These are phyloP conservation scores for Piloderma croceum DNA, from an alignment of 768 basidiomycete species.

Conservation along the genomic window DNA sequence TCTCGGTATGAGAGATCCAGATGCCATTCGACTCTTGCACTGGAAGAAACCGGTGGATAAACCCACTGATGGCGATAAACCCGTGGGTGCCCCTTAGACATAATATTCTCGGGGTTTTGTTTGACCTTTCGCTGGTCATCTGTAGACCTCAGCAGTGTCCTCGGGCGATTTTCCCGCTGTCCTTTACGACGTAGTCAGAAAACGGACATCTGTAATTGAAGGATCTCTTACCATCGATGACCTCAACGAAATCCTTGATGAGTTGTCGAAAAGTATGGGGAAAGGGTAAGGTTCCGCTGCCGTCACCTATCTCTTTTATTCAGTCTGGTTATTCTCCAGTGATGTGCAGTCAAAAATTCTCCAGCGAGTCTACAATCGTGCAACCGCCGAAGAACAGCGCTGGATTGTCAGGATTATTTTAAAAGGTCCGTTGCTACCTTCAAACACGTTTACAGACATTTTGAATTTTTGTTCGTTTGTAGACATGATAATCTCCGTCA, in stretches of 20 bases:
- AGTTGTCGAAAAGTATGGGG: constrained; percentile 64
- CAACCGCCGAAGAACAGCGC: constrained; percentile 83
- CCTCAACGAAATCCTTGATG: constrained; percentile 75
- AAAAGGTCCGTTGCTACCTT: constrained; percentile 54
- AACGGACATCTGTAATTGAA: constrained; percentile 74
- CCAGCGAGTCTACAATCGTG: constrained; percentile 68
- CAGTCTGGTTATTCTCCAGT: constrained; percentile 39
- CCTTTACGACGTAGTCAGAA: constrained; percentile 79
- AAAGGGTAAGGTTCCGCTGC: constrained; percentile 51
- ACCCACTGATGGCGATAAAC: constrained; percentile 57
- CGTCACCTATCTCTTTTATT: neutral
- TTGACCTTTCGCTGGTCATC: too few species aligned
- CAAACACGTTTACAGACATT: constrained; percentile 1
- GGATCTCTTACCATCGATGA: constrained; percentile 77
- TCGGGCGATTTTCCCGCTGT: constrained; percentile 89
- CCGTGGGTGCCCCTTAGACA: neutral
- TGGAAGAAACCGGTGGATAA: constrained; percentile 92
- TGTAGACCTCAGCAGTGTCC: constrained; percentile 17
- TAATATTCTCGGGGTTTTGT: neutral
- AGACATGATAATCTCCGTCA: constrained; percentile 92
- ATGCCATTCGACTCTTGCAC: constrained; percentile 75
- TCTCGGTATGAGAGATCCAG: constrained; percentile 70
- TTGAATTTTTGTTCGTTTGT: neutral
- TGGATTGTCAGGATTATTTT: constrained; percentile 97
- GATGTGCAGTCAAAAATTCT: constrained; percentile 71